Base-by-base conservation (phyloP, 2,329 filamentous ascomycete species). In the Colletotrichum trifolii region DNA sequence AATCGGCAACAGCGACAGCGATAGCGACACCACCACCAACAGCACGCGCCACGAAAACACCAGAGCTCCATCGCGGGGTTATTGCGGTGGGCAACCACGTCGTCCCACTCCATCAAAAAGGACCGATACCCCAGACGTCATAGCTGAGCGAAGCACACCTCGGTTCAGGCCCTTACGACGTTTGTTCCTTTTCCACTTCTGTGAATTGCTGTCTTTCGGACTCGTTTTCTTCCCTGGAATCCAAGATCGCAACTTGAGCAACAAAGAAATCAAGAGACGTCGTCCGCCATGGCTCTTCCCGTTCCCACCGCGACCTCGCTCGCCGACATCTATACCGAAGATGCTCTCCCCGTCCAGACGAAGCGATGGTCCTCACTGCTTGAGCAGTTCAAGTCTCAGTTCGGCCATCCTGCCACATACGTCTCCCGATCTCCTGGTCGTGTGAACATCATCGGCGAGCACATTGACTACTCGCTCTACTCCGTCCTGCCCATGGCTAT, bases 401-500 rank as follows among this genome's bases (percentile, higher is more conserved):
- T 95, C 78, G 89, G 88, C 70, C 84, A 87, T 55, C 81, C 84
- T 13, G 89, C 94, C 43, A 86, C 91, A 64, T 97, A 97, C 73
- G 88, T 98, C 17, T 88, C 95, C 9, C 90, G 96, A 68, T 97
- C 94, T 60, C 96, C 96, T 1, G 96, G 96, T 66, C 88, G 96
- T 70, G 96, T 99, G 70, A 98, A 98, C 82, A 96, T 99, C 74
- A 97, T 99, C 75, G 96, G 96, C 77, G 96, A 99, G 85, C 96
- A 99, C 82, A 97, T 99, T 73, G 96, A 99, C 82, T 99, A 99
- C 82, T 97, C 93, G 12, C 87, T 99, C 17, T 99, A 98, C 83
- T 90, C 96, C 71, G 94, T 97, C 65, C 85, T 99, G 33, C 96
- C 96, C 56, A 97, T 97, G 89, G 96, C 95, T 68, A 94, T 98